Evolutionary conservation across 148 eudicot species (phyloP), one percentile per base, ranked within the genome.

Genomic region (Camellia lanceoleosa): DNA sequence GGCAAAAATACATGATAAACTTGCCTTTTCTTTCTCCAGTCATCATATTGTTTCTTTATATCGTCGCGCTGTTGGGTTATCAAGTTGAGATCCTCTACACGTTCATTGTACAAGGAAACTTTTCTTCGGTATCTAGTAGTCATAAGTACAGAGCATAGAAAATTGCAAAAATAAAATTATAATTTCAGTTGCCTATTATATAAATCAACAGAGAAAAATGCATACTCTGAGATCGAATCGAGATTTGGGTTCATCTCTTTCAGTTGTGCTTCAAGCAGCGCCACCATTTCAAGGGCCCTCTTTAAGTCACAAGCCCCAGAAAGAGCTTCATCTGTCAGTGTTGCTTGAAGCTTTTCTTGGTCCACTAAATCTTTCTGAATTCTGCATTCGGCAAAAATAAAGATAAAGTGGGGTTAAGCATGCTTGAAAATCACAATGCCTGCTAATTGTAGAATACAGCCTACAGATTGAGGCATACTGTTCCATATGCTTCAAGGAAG

Each of bases 221-320:
- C 84, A 73, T 97, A 97, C 99, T 97, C 99, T 13, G 98, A 81
- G 23, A 97, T 97, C 61, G 99, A 97, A 82, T 92, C 99, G 80
- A 97, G 99, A 84, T 94, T 94, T 38, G 99, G 99, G 79, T 86
- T 97, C 98, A 97, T 86, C 86, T 97, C 99, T 90, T 94, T 94
- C 82, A 97, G 81, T 82, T 97, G 97, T 63, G 98, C 97, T 85
- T 97, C 99, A 74, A 97, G 88, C 68, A 92, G 73, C 47, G 90
- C 89, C 87, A 94, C 98, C 92, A 82, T 97, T 86, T 97, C 98
- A 62, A 92, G 75, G 71, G 89, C 93, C 80, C 85, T 83, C 80
- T 90, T 91, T 62, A 94, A 89, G 78, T 91, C 94, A 83, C 92
- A 89, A 76, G 87, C 46, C 78, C 47, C 74, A 30, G 84, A 79